Conservation (phyloP, 306 rosid genomes). For the Urtica urens region DNA sequence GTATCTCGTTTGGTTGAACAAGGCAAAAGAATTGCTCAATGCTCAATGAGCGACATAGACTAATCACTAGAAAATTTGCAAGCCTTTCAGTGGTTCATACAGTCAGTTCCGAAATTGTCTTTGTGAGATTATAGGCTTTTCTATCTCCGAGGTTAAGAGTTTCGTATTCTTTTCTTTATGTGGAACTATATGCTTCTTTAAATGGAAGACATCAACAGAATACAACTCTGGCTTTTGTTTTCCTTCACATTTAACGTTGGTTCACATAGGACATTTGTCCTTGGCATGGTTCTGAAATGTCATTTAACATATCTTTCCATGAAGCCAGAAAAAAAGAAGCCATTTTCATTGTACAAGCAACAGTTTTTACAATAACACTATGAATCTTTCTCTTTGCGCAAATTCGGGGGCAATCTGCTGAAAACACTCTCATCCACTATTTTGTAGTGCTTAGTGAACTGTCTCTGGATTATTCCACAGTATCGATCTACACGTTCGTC, state of each 20-base stretch:
- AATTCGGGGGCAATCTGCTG: conserved; percentile 51
- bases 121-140: no score
- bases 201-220: no score
- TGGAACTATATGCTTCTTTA: no score
- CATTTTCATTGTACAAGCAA: background rate
- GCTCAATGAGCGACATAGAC: conserved; percentile 16
- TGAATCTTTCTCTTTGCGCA: conserved; percentile 53
- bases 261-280: no score
- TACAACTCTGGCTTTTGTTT: no score
- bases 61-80: background rate
- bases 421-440: conserved; percentile 67
- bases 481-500: conserved; percentile 43
- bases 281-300: background rate
- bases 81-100: no score
- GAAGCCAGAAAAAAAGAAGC: background rate
- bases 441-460: conserved; percentile 74
- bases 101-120: no score
- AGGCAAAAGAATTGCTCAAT: conserved; percentile 43
- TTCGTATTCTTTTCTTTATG: no score
- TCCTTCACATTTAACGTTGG: no score
- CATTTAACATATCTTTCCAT: background rate
- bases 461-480: conserved; percentile 46
- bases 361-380: conserved; percentile 11
- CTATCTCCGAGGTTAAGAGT: no score
- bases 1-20: conserved; percentile 48